Conservation (phyloP, 139 green algal species). For the Chlorella sorokiniana region DNA sequence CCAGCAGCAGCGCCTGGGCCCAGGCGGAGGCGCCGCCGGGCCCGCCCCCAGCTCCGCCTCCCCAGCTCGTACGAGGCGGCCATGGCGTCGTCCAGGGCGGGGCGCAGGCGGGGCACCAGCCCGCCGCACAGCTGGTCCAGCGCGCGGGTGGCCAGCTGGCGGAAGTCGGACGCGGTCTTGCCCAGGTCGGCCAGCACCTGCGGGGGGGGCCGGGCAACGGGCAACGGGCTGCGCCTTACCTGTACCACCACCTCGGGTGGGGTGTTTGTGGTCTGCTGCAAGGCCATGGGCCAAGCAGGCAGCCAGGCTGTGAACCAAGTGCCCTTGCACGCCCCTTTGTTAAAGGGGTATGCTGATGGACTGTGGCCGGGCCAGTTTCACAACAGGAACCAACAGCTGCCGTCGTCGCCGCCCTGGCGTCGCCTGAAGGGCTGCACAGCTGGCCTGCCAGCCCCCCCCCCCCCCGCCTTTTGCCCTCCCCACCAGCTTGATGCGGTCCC, state of each 20-base stretch:
- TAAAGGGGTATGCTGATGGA: no score
- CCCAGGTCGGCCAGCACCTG: constrained; percentile 79
- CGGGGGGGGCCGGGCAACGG: not conserved
- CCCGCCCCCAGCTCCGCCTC: constrained; percentile 60
- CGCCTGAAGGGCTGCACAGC: no score
- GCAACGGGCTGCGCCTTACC: no score
- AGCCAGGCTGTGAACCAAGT: no score
- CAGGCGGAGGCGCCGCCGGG: constrained; percentile 66
- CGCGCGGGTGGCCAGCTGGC: constrained; percentile 51
- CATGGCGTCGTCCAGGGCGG: constrained; percentile 74
- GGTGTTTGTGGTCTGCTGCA: no score
- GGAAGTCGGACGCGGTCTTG: constrained; percentile 79
- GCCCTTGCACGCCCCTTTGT: no score
- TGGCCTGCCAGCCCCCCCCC: not conserved
- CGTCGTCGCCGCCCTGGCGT: no score
- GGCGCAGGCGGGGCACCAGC: constrained; percentile 66
- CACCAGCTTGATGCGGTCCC: constrained; percentile 66
- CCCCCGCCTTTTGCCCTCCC: not conserved
- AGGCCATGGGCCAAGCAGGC: no score
- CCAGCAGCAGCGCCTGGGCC: constrained; percentile 71
- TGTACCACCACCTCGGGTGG: no score
- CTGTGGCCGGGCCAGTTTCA: no score
- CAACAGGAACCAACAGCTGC: no score
- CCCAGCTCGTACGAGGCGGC: constrained; percentile 73
- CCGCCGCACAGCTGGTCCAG: constrained; percentile 76